Base-by-base conservation (phyloP, 2,329 filamentous ascomycete species). In the Stagonosporopsis chrysanthemi region DNA sequence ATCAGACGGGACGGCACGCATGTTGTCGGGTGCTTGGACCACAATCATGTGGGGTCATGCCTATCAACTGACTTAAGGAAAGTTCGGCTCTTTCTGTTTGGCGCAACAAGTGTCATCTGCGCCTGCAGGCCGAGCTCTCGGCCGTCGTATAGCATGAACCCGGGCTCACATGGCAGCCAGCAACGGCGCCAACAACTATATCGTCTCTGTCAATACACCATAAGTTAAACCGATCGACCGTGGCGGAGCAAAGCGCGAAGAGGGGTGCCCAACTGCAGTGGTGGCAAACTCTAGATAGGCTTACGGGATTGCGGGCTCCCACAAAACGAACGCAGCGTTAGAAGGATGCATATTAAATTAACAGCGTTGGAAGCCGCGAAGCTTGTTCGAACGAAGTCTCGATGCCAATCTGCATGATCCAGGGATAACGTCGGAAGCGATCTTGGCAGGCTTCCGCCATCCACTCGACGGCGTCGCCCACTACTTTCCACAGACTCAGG, bases 1-100 rank as follows among this genome's bases (percentile, higher is more conserved):
- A 45, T 15, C 29, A 52, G 29, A 43, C 54, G 54, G 54, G 49
- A 57, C 48, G 48, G 54, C 54, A 41, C 54, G 54, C 54, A 44
- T 52, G 43, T 43, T 31, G 23, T 57, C 38, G 54, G 54, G 22
- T 48, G n/a, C 6, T 39, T 26, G 22, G 38, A 38, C 33, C 54
- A 52, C 17, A 22, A 19, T 11, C 17, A 28, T 40, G 43, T 57
- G 48, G 48, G 39, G 39, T 24, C n/a, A 6, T 26, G 22, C 23
- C 14, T 49, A 40, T 22, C 31, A 49, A 33, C 31, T 43, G 31
- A 36, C 23, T 17, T 8, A 26, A 23, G 11, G 26, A 22, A 7
- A 42, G n/a, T 48, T n/a, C 19, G 29, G 41, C 39, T 46, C 47
- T 4, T 39, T 26, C 22, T 35, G 9, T 28, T 43, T 43, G 23